Conservation (phyloP, 148 eudicot genomes). For the Vaccinium darrowii region DNA sequence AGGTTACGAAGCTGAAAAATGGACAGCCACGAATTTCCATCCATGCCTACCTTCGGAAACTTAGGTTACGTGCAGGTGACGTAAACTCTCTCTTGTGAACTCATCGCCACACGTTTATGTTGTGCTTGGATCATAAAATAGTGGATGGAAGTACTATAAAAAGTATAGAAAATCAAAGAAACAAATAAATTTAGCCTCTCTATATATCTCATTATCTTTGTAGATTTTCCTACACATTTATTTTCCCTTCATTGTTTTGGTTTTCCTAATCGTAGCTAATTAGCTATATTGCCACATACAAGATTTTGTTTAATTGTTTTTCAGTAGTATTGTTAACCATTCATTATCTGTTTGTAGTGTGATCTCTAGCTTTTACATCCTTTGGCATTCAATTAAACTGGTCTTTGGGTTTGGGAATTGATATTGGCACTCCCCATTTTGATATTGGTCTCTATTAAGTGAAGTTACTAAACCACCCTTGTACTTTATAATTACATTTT, state of each 20-base stretch:
- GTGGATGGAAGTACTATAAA: not conserved
- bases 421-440: no score
- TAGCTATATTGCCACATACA: no score
- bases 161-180: not conserved
- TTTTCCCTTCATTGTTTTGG: not conserved
- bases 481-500: no score
- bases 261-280: not conserved
- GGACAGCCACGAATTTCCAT: conserved; percentile 77
- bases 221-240: not conserved
- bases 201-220: not conserved
- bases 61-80: conserved; percentile 87
- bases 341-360: no score
- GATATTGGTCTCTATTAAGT: no score
- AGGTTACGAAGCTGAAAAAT: conserved; percentile 85
- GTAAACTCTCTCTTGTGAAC: not conserved
- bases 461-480: no score
- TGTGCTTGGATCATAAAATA: not conserved
- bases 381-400: no score
- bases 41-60: conserved; percentile 68
- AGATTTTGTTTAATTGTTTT: no score
- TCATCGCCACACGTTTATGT: not conserved
- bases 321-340: no score
- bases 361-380: no score
- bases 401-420: no score
- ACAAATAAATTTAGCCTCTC: not conserved